Base-by-base conservation (phyloP, 2,329 filamentous ascomycete species). In the Claviceps cyperi region DNA sequence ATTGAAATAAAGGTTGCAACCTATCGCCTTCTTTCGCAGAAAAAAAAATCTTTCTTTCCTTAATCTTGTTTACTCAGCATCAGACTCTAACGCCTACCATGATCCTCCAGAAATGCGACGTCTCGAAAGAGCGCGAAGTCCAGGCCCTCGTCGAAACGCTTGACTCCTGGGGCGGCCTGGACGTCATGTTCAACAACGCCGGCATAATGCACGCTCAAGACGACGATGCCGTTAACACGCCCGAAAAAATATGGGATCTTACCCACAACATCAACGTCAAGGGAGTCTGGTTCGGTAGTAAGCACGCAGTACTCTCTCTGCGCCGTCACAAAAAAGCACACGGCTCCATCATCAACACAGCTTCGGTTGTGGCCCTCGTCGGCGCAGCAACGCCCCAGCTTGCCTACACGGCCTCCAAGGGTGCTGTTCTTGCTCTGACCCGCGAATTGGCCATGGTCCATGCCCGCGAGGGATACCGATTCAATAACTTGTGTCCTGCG, bases 141-240 rank as follows among this genome's bases (percentile, higher is more conserved):
- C 71, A 88, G 61, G 79, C 81, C 50, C 80, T 85, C 64, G 74
- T 95, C 48, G 83, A 86, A 57, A 69, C 77, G 9, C 70, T 91
- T 51, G 90, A 96, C 66, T 64, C 78, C 51, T 94, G 86, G 85
- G 90, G 90, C 62, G 90, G 90, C 43, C 69, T 92, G 3, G 90
- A 96, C 65, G 74, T 95, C 62, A 86, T 95, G 60, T 96, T 95
- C 81, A 96, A 96, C 80, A 96, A 96, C 66, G 90, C 90, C 22
- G 90, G 90, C 50, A 96, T 96, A 67, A 96, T 96, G 90, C 90
- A 95, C 70, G 82, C 80, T 46, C 75, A 84, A 51, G 84, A 89
- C 65, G 82, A 78, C 62, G 83, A 88, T 66, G 88, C 90, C 46
- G 72, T 94, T 64, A 78, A 84, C 64, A 95, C 89, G 1, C 82